A percentile compares a stretch with the other conserved stretches of the same genome.
phyloP scores from a whole-genome alignment of 768 basidiomycete species.

The Tylopilus felleus region DNA sequence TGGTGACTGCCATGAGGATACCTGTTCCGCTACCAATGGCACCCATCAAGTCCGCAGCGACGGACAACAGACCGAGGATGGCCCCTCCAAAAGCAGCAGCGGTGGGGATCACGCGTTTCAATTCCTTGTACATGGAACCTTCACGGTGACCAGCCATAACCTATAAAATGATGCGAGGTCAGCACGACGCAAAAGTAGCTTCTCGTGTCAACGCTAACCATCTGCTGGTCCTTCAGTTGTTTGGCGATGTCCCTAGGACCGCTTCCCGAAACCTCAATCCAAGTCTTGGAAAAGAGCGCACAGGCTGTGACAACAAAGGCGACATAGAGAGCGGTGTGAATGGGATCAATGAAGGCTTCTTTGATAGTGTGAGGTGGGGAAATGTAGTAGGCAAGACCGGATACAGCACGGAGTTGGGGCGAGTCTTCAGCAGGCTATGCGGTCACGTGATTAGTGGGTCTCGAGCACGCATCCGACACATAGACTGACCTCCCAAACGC shows the following conservation, averaged over 20 bases:
- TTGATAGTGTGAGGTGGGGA: slow-evolving; percentile 94
- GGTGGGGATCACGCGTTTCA: slow-evolving; percentile 96
- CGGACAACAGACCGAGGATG: slow-evolving; percentile 88
- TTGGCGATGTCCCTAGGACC: slow-evolving; percentile 96
- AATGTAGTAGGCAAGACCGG: slow-evolving; percentile 97
- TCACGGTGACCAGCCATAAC: slow-evolving; percentile 91
- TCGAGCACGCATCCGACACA: neutral
- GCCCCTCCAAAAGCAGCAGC: slow-evolving; percentile 97
- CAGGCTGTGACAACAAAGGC: slow-evolving; percentile 91
- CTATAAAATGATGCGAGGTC: slow-evolving; percentile 28
- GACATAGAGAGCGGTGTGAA: slow-evolving; percentile 91
- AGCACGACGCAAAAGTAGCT: neutral
- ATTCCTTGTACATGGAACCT: slow-evolving; percentile 98
- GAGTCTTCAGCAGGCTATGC: slow-evolving; percentile 90
- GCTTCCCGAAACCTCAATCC: slow-evolving; percentile 97
- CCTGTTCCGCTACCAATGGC: slow-evolving; percentile 95
- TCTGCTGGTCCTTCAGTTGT: slow-evolving; percentile 97
- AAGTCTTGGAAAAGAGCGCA: slow-evolving; percentile 98
- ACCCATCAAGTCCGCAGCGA: slow-evolving; percentile 91
- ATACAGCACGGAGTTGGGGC: slow-evolving; percentile 84
- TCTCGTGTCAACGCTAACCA: slow-evolving; percentile 47
- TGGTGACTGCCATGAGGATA: slow-evolving; percentile 97
- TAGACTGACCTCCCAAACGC: slow-evolving; percentile 91
- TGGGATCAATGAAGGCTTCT: slow-evolving; percentile 85
- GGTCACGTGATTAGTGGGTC: slow-evolving; percentile 3